These are phyloP conservation scores for Helichrysum umbraculigerum DNA, from an alignment of 129 eudicot genomes.

Conservation along the genomic window DNA sequence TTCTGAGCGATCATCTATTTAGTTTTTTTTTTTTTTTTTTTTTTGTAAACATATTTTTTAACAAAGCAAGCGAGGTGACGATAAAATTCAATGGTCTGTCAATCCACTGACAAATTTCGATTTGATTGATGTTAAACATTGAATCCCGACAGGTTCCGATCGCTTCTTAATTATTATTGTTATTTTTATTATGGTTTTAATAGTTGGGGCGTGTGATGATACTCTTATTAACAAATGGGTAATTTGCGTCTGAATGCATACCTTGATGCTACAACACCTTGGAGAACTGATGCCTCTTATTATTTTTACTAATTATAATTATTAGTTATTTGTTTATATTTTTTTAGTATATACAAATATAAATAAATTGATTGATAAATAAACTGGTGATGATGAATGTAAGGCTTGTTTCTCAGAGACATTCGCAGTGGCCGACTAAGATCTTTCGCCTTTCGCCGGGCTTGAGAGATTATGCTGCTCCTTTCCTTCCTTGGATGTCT, in stretches of 20 bases:
- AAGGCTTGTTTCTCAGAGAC: constrained; percentile 73
- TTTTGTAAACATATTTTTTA: neutral
- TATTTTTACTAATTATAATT: too few relatives aligned
- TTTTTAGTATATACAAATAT: too few relatives aligned
- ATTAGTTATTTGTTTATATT: too few relatives aligned
- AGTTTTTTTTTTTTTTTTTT: neutral
- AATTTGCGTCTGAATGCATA: constrained; percentile 74
- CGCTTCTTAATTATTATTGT: neutral
- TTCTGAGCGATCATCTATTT: constrained; percentile 52
- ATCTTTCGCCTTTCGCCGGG: constrained; percentile 71
- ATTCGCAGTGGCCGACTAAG: constrained; percentile 68
- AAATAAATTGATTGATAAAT: too few relatives aligned
- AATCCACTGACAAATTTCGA: constrained; percentile 63
- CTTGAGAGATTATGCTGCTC: constrained; percentile 60
- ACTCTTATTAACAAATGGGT: constrained; percentile 55
- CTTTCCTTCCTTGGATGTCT: constrained; percentile 66
- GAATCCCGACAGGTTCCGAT: constrained; percentile 83
- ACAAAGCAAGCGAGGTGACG: constrained; percentile 52
- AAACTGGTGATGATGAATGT: neutral
- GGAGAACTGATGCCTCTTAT: constrained; percentile 41
- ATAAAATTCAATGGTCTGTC: constrained; percentile 79
- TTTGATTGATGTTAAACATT: constrained; percentile 54
- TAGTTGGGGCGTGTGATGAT: constrained; percentile 48
- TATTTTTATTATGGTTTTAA: too few relatives aligned
- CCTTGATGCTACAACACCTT: constrained; percentile 45